phyloP scores from a whole-genome alignment of 2,329 filamentous ascomycete species.

The Colletotrichum sp. region DNA sequence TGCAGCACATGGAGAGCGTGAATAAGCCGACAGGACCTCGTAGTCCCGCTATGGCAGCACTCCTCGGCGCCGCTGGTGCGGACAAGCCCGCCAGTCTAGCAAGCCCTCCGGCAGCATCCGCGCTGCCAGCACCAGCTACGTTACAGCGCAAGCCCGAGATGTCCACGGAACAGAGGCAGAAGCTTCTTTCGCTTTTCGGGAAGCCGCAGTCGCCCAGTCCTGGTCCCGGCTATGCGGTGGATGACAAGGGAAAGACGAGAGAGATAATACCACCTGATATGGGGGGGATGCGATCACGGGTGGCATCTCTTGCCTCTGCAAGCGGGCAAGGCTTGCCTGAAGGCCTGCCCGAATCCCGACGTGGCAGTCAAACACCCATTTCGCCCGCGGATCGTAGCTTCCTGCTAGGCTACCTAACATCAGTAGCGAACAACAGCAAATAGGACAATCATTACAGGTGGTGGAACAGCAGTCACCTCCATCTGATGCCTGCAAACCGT shows the following conservation, averaged over 20 bases:
- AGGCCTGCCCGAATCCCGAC: slow-evolving; percentile 37
- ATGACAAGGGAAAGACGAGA: slow-evolving; percentile 33
- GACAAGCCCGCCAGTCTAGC: slow-evolving; percentile 25
- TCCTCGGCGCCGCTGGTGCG: background rate
- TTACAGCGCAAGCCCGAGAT: slow-evolving; percentile 38
- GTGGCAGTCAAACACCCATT: slow-evolving; percentile 59
- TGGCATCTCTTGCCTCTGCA: slow-evolving; percentile 50
- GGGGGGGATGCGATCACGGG: slow-evolving; percentile 36
- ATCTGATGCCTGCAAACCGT: background rate
- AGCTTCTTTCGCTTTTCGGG: slow-evolving; percentile 68
- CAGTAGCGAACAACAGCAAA: slow-evolving; percentile 44
- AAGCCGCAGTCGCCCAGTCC: slow-evolving; percentile 40
- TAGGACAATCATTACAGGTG: background rate
- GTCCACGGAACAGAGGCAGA: slow-evolving; percentile 47
- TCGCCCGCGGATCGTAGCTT: slow-evolving; percentile 78
- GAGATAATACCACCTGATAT: slow-evolving; percentile 29
- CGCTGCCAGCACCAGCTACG: slow-evolving; percentile 29
- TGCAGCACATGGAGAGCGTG: background rate
- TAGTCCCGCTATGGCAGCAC: background rate
- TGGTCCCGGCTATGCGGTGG: background rate
- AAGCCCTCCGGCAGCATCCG: slow-evolving; percentile 31
- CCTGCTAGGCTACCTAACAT: slow-evolving; percentile 75
- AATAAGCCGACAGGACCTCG: background rate
- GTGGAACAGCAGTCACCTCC: background rate
- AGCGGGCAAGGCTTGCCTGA: slow-evolving; percentile 33